Evolutionary conservation across 78 protist species (phyloP).

Genomic region (Dictyostelium capitatum): DNA sequence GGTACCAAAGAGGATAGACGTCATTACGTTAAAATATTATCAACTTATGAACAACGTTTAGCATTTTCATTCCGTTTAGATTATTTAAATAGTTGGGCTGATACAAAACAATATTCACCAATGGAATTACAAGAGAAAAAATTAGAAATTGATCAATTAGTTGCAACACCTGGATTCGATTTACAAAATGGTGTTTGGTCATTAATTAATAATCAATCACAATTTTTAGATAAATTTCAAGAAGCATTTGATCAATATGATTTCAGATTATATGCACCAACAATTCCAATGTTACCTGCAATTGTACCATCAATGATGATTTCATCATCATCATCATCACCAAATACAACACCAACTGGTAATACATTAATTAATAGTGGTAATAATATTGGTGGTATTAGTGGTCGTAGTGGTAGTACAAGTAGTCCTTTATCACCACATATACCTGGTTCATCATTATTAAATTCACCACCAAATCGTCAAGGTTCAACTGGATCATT

Average conservation of each 20-base stretch:
- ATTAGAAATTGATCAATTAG: slow-evolving; percentile 19
- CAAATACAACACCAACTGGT: slow-evolving; percentile 5
- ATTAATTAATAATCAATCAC: background rate
- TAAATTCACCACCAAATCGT: slow-evolving; percentile 50
- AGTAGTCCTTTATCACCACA: slow-evolving; percentile 50
- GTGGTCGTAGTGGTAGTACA: background rate
- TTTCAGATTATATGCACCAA: background rate
- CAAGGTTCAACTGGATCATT: slow-evolving; percentile 58
- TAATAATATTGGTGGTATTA: background rate
- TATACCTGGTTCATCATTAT: background rate
- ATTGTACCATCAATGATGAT: background rate
- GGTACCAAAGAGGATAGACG: slow-evolving; percentile 34
- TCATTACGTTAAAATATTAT: slow-evolving; percentile 23
- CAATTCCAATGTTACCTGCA: background rate
- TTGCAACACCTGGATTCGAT: slow-evolving; percentile 8
- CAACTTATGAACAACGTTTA: slow-evolving; percentile 35
- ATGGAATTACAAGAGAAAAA: slow-evolving; percentile 12
- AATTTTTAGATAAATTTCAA: slow-evolving; percentile 46
- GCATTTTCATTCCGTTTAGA: slow-evolving; percentile 39
- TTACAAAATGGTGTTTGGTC: slow-evolving; percentile 10
- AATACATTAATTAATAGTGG: background rate
- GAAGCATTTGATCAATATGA: slow-evolving; percentile 48
- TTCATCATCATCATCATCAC: slow-evolving; percentile 12
- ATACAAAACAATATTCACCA: background rate
- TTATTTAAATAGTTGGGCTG: slow-evolving; percentile 15